Base-by-base conservation (phyloP, 495 filamentous ascomycete species). In the Aspergillus diversus region DNA sequence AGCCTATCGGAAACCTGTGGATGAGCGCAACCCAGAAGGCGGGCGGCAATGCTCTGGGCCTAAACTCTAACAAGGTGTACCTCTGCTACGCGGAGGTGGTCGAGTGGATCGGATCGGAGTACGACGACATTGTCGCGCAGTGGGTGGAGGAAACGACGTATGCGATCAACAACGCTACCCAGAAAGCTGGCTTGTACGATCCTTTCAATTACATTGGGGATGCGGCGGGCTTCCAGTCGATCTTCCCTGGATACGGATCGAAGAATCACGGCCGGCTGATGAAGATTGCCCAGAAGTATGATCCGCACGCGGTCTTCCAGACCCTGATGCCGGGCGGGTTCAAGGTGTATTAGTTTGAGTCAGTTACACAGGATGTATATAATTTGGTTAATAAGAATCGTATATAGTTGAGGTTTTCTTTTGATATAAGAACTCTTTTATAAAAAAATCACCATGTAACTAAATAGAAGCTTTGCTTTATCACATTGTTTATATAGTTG, bases 1-100 rank as follows among this genome's bases (percentile, higher is more conserved):
- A 84, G 65, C 81, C 81, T 15, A 76, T 85, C 55, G 80, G 81
- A 31, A 66, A 75, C 17, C 61, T 66, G 43, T 75, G 78, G 69
- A 74, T 77, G 56, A 55, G 71, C 59, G 72, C 74, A 11, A 72
- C 72, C 8, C 64, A 71, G 34, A 54, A 55, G 33, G 65, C 65
- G 16, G 77, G 72, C 37, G 75, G 75, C 47, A 84, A 83, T 55
- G 71, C 77, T 12, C 69, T 83, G 7, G 81, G 81, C 1, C 71
- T 82, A 13, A 65, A 79, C 55, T 53, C 71, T 4, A 66, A 67
- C 13, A 55, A 73, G 69, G 60, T 73, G 50, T 77, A 77, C 54
- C 69, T 77, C 27, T 75, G 73, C 65, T 75, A 74, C 59, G 75
- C 75, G 2, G 74, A 77, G 55, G 75, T 77, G 12, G 75, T 77